Evolutionary conservation across 1,139 yeast genomes (phyloP), one percentile per base, ranked within the genome.

Genomic region (Suhomyces yuchorum): DNA sequence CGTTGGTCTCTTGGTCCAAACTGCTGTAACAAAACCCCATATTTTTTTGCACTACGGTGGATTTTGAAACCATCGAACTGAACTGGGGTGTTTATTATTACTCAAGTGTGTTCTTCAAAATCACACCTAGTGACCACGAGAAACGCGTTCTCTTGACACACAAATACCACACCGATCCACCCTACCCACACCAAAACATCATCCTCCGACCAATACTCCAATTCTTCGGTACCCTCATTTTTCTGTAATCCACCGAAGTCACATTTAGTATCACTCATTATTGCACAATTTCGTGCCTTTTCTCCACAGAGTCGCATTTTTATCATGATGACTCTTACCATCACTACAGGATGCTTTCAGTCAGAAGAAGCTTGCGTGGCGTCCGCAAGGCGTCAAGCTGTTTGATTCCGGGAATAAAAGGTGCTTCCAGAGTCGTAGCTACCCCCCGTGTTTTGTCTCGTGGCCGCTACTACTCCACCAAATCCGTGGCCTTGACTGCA

Each of bases 401-500:
- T 17, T n/a, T 42, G 15, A 28, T 33, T 14, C 42, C 37, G 8
- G 41, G 12, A 4, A 12, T 24, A n/a, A 34, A 26, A 14, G 12
- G 18, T 17, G 40, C 15, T 6, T 4, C 44, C 44, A 23, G 37
- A 20, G n/a, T 18, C 2, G n/a, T 43, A 38, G 24, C 17, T 11
- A 12, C 37, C 26, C 30, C 11, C 9, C 11, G 17, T 6, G 24
- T 17, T 9, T 32, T 14, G 19, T 19, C 19, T 5, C 11, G 26
- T 12, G 15, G 32, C 22, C 18, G 19, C 33, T 23, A 28, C 17
- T 67, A 67, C 51, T 61, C 77, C 12, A 65, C 75, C 15, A 75
- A 75, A 48, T 55, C 71, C 1, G 85, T 80, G 23, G 79, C 82
- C 18, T 66, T 84, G 28, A 86, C 93, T 0, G 77, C 85, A 3